Evolutionary conservation across 129 eudicot species (phyloP).

Genomic region (Flaveria sonorensis): DNA sequence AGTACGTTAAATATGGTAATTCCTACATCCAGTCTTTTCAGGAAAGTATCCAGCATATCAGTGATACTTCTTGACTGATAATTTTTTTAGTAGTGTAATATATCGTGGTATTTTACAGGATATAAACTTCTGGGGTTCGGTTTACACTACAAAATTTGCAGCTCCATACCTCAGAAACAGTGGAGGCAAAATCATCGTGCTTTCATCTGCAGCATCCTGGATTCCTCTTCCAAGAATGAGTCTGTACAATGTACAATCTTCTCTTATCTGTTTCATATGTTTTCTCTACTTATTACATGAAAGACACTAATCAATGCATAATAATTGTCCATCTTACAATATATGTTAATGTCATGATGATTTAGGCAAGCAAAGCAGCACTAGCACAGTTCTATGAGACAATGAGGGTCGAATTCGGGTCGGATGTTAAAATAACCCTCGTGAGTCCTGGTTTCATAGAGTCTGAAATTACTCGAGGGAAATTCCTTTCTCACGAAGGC

Average conservation of each 20-base stretch:
- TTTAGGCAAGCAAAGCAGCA: constrained; percentile 82
- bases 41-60: too few species aligned
- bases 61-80: too few species aligned
- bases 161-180: constrained; percentile 57
- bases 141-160: constrained; percentile 63
- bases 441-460: constrained; percentile 68
- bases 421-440: constrained; percentile 52
- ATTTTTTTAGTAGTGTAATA: too few species aligned
- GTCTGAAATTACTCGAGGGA: constrained; percentile 67
- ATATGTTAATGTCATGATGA: constrained; percentile 35
- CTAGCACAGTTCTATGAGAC: constrained; percentile 59
- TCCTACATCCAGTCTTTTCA: too few species aligned
- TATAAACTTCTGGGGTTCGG: constrained; percentile 76
- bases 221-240: constrained; percentile 59
- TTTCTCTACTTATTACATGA: neutral
- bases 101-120: constrained; percentile 41
- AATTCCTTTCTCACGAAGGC: constrained; percentile 51
- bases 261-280: neutral
- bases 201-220: constrained; percentile 60
- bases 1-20: too few species aligned
- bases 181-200: constrained; percentile 52
- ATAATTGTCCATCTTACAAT: neutral
- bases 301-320: neutral
- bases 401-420: constrained; percentile 64
- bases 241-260: constrained; percentile 52